Percentiles rank a stretch among this genome's conserved stretches.
These are phyloP conservation scores for Zymoseptoria tritici DNA, from an alignment of 2,329 filamentous ascomycete species.

Conservation along the genomic window DNA sequence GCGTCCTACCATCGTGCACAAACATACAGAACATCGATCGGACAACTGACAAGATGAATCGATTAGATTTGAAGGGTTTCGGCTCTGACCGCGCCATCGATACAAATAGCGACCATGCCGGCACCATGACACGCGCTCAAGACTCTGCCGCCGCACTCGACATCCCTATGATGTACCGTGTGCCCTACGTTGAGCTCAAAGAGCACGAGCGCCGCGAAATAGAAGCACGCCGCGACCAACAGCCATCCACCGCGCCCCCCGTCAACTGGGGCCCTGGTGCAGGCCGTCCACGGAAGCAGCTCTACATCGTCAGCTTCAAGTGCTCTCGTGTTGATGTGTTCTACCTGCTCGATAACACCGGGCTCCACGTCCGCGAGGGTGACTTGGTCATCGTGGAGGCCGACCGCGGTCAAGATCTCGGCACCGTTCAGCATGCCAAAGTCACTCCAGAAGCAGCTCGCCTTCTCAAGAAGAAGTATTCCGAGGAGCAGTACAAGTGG, in stretches of 20 bases:
- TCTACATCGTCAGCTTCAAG: constrained; percentile 94
- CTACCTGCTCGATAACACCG: constrained; percentile 92
- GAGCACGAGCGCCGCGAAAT: constrained; percentile 20
- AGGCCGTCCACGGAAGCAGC: constrained; percentile 45
- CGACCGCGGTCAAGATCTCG: constrained; percentile 90
- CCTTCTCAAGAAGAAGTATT: constrained; percentile 81
- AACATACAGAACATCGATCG: neutral
- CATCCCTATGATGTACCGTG: constrained; percentile 25
- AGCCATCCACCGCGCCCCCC: constrained; percentile 21
- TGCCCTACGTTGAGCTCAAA: constrained; percentile 22
- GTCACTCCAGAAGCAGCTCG: constrained; percentile 83
- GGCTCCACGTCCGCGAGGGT: constrained; percentile 79
- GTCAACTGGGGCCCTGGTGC: constrained; percentile 19
- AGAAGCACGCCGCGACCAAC: constrained; percentile 13
- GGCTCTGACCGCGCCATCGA: constrained; percentile 8
- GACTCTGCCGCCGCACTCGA: constrained; percentile 12
- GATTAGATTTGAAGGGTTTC: constrained; percentile 14
- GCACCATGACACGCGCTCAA: constrained; percentile 6
- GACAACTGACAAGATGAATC: neutral
- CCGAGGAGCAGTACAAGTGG: constrained; percentile 95
- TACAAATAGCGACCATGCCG: constrained; percentile 5
- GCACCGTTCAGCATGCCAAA: constrained; percentile 82
- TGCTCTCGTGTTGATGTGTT: constrained; percentile 92
- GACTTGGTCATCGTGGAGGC: constrained; percentile 97
- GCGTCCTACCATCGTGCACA: neutral